These are phyloP conservation scores for Coemansia sp. DNA, from an alignment of 192 early-diverging fungal species.

Conservation along the genomic window DNA sequence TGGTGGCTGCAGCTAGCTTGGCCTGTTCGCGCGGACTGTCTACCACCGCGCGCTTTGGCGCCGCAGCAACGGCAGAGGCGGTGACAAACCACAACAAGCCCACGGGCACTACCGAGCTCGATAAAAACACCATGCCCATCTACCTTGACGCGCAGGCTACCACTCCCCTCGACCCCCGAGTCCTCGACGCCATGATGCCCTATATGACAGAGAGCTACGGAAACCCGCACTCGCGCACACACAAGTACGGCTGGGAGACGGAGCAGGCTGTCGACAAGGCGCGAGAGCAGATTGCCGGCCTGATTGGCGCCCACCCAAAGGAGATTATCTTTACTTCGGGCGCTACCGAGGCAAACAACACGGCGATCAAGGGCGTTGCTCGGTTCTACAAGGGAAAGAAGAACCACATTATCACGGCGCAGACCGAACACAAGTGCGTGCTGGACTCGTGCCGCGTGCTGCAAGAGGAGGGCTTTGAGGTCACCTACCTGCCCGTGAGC, in stretches of 20 bases:
- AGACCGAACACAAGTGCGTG: constrained; percentile 99
- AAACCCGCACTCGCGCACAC: constrained; percentile 97
- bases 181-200: constrained; percentile 93
- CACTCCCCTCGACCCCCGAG: constrained; percentile 89
- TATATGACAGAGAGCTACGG: constrained; percentile 91
- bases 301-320: constrained; percentile 94
- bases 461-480: constrained; percentile 93
- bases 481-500: constrained; percentile 91
- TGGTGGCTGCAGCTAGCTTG: background rate
- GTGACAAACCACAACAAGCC: constrained; percentile 53
- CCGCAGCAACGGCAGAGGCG: constrained; percentile 15
- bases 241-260: constrained; percentile 96
- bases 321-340: constrained; percentile 97
- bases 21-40: constrained; percentile 22
- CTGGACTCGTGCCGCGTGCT: constrained; percentile 96
- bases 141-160: constrained; percentile 97
- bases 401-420: constrained; percentile 95
- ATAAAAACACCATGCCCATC: constrained; percentile 64
- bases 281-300: constrained; percentile 80
- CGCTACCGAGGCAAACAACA: constrained; percentile 97
- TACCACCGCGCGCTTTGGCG: constrained; percentile 18
- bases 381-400: constrained; percentile 93
- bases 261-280: constrained; percentile 89
- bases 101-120: constrained; percentile 1
- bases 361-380: constrained; percentile 92